Evolutionary conservation across 768 basidiomycete genomes (phyloP), one percentile per base, ranked within the genome.

Genomic region (Naganishia vaughanmartiniae): DNA sequence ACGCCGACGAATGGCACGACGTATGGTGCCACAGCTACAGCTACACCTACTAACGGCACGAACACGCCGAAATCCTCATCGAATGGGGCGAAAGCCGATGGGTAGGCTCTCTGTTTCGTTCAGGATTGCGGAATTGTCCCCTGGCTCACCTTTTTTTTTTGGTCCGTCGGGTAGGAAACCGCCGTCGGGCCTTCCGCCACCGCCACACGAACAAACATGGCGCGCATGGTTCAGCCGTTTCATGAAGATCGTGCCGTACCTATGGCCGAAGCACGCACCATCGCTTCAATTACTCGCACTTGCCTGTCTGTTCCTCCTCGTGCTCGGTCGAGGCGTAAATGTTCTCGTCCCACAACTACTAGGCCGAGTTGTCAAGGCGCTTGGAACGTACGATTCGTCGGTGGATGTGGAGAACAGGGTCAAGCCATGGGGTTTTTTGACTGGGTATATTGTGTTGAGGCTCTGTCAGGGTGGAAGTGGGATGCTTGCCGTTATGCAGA

Each of bases 381-480:
- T 84, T 89, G 51, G 88, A 88, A 77, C 46, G 48, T 65, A 67
- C 46, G 67, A 45, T 4, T 79, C 80, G 21, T 7, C 58, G 21
- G 87, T 54, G 15, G 42, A 87, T 0, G 42, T 42, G 67, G 19
- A 65, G 45, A 72, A 69, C 74, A 11, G 48, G 48, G 48, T 51
- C 6, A 51, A 51, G 21, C 86, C 88, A 19, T 92, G 91, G 89
- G 83, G 85, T 14, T 86, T 87, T 75, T 83, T 95, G 5, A 83
- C 89, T 34, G 81, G 83, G 10, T 95, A 92, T 74, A 87, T 88
- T 34, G 83, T 82, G 28, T 76, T 94, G 65, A 86, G 89, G 26
- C 90, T 91, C 80, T 80, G 93, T 34, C 87, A 90, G 80, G 88
- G 90, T 31, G 86, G 85, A 66, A 90, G 90, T 28, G 92, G 92